These are phyloP conservation scores for Eucalyptus victrix DNA, from an alignment of 345 rosid species.

Conservation along the genomic window DNA sequence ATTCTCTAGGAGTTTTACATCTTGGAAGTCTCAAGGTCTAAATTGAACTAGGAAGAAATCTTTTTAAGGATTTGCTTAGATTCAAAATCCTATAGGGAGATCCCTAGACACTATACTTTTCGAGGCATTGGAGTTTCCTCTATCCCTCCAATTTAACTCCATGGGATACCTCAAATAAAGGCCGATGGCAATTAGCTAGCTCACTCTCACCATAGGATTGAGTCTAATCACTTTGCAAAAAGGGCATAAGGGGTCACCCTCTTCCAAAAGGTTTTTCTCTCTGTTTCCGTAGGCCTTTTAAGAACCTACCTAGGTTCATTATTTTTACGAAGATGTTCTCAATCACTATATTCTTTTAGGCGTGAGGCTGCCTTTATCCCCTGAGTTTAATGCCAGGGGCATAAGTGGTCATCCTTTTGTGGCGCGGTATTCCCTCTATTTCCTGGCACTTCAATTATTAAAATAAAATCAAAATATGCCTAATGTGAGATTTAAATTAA, in stretches of 20 bases:
- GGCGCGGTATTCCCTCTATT: no score
- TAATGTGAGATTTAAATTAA: neutral
- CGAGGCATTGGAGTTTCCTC: neutral
- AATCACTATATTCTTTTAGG: fast-evolving
- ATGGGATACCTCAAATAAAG: no score
- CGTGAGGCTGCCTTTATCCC: fast-evolving
- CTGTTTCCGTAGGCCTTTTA: no score
- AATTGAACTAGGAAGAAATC: no score
- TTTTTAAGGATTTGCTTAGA: fast-evolving
- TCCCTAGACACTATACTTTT: neutral
- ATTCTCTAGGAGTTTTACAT: no score
- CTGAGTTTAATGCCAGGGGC: no score
- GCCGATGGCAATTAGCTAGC: neutral
- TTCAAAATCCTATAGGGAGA: fast-evolving
- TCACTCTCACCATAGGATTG: neutral
- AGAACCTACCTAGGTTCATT: fast-evolving
- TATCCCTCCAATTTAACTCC: fast-evolving
- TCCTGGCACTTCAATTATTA: neutral
- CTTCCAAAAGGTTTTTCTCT: fast-evolving
- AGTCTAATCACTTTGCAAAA: neutral
- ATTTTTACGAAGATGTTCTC: fast-evolving
- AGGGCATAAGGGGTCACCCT: fast-evolving
- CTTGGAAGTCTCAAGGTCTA: fast-evolving
- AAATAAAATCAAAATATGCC: neutral
- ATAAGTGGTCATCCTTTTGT: no score